Conservation (phyloP, 2,329 filamentous ascomycete species). For the Botrytis paeoniae region DNA sequence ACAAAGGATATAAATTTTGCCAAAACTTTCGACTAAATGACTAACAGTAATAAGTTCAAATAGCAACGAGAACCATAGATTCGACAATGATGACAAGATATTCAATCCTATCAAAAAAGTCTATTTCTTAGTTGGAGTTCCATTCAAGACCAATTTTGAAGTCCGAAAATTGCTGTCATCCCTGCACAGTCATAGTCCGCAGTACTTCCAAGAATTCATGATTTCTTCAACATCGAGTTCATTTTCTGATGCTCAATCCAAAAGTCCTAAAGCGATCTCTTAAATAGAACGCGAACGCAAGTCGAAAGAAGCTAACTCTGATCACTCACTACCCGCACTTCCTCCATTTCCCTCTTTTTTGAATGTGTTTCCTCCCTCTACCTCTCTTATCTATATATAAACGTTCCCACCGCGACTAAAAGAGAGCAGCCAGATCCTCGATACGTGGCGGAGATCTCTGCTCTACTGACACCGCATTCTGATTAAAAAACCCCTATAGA, state of each 20-base stretch:
- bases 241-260: background rate
- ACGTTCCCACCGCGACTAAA: accelerated
- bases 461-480: background rate
- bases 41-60: too few relatives aligned
- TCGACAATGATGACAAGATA: background rate
- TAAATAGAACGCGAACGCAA: background rate
- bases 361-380: background rate
- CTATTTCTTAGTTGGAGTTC: background rate
- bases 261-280: background rate
- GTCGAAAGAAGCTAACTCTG: background rate
- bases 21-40: background rate
- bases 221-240: too few relatives aligned
- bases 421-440: background rate
- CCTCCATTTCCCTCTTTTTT: background rate
- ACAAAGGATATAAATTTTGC: background rate
- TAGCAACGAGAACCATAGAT: too few relatives aligned
- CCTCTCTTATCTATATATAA: background rate
- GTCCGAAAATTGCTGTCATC: background rate
- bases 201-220: background rate
- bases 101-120: accelerated
- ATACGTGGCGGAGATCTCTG: background rate
- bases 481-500: background rate
- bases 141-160: too few relatives aligned
- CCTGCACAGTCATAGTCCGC: background rate
- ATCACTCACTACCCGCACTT: background rate